Evolutionary conservation across 2,329 filamentous ascomycete genomes (phyloP).

Genomic region (Eutypa lata): DNA sequence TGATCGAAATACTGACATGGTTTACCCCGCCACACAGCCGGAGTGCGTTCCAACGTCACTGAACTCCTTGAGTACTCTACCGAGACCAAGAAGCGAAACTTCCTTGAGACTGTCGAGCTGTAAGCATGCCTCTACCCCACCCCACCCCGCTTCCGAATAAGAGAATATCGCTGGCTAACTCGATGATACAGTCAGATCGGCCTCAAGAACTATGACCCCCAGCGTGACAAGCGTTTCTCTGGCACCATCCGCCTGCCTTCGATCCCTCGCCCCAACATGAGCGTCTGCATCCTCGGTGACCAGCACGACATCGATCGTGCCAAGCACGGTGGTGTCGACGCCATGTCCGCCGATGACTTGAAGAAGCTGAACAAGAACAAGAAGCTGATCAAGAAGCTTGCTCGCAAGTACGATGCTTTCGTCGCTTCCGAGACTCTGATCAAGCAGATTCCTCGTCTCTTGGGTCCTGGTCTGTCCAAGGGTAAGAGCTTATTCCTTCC

Average conservation of each 20-base stretch:
- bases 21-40: constrained; percentile 30
- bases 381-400: constrained; percentile 99
- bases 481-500: constrained; percentile 47
- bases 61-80: constrained; percentile 93
- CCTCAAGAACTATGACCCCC: constrained; percentile 97
- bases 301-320: constrained; percentile 99
- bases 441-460: constrained; percentile 99
- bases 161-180: too few species aligned
- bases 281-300: constrained; percentile 57
- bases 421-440: constrained; percentile 95
- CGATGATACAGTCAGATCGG: constrained; percentile 61
- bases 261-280: constrained; percentile 73
- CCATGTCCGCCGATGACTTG: constrained; percentile 97
- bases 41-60: constrained; percentile 63
- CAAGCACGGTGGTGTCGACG: constrained; percentile 97
- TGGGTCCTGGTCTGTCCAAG: constrained; percentile 98
- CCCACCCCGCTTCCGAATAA: too few species aligned
- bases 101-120: constrained; percentile 87
- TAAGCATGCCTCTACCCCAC: not conserved
- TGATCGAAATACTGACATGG: constrained; percentile 12
- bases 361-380: constrained; percentile 99
- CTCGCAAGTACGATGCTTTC: constrained; percentile 99
- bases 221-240: constrained; percentile 99
- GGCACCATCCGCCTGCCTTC: constrained; percentile 95
- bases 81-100: constrained; percentile 97